Base-by-base conservation (phyloP, 2,329 filamentous ascomycete species). In the Fusarium sp. region DNA sequence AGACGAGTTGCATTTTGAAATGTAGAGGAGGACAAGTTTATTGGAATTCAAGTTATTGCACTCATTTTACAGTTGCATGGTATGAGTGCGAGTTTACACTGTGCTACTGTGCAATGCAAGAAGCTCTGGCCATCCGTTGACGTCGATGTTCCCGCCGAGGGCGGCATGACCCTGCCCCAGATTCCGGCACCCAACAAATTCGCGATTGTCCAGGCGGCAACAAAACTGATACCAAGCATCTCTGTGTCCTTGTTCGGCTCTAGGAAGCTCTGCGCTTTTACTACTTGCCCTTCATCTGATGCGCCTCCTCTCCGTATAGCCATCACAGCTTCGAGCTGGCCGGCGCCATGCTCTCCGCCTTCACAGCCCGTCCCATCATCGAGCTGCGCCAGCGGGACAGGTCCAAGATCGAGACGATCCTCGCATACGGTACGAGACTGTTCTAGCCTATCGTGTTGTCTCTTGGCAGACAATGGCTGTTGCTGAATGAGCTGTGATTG, bases 321-420 rank as follows among this genome's bases (percentile, higher is more conserved):
- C 64, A 66, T 64, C 70, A 69, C 73, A 76, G 75, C 75, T 74
- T 73, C 70, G 81, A 79, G 82, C 82, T 83, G 80, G 80, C 76
- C 80, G 71, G 68, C 79, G 85, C 84, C 81, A 97, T 97, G 96
- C 91, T 99, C 82, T 96, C 95, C 82, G 96, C 96, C 78, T 99
- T 99, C 83, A 97, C 92, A 74, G 94, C 96, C 83, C 92, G 93
- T 77, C 92, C 94, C 70, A 95, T 99, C 79, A 92, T 98, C 85
- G 96, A 99, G 91, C 91, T 99, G 76, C 94, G 92, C 83, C 90
- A 90, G 81, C 91, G 93, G 81, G 95, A 98, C 88, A 97, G 96
- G 85, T 96, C 93, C 72, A 96, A 91, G 85, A 97, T 99, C 81
- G 96, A 99, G 82, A 96, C 93, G 54, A 93, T 99, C 72, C 86